These are phyloP conservation scores for Fusarium nurragi DNA, from an alignment of 2,329 filamentous ascomycete species.

Conservation along the genomic window DNA sequence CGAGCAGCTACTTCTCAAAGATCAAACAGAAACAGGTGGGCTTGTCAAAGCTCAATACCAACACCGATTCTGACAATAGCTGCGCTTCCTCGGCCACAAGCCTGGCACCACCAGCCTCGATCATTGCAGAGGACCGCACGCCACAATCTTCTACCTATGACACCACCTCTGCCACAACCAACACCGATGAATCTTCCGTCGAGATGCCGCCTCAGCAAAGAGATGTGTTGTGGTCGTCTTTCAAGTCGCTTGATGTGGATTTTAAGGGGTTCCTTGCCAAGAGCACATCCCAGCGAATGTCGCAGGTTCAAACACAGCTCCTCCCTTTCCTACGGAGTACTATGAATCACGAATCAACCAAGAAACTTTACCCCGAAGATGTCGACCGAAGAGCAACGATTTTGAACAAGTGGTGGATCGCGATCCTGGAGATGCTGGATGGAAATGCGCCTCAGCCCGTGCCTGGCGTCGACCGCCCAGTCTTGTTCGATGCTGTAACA, in stretches of 20 bases:
- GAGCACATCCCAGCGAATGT: slow-evolving; percentile 76
- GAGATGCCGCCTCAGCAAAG: slow-evolving; percentile 56
- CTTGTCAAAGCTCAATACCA: slow-evolving; percentile 52
- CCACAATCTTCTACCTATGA: slow-evolving; percentile 54
- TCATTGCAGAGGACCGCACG: slow-evolving; percentile 50
- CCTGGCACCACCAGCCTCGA: slow-evolving; percentile 54
- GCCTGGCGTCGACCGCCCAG: slow-evolving; percentile 83
- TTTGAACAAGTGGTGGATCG: slow-evolving; percentile 91
- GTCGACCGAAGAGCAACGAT: slow-evolving; percentile 82
- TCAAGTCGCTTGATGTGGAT: slow-evolving; percentile 63
- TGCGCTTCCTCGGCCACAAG: slow-evolving; percentile 59
- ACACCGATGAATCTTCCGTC: slow-evolving; percentile 57
- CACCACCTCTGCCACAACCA: slow-evolving; percentile 49
- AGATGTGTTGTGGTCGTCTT: slow-evolving; percentile 65
- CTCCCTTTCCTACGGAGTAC: slow-evolving; percentile 81
- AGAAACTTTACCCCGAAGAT: slow-evolving; percentile 76
- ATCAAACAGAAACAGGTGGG: slow-evolving; percentile 57
- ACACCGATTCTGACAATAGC: slow-evolving; percentile 54
- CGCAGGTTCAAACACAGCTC: slow-evolving; percentile 75
- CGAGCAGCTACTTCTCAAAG: slow-evolving; percentile 61
- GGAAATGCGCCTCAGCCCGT: slow-evolving; percentile 74
- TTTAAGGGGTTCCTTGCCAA: slow-evolving; percentile 73
- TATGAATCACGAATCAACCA: slow-evolving; percentile 72
- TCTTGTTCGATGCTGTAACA: slow-evolving; percentile 79
- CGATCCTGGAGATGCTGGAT: slow-evolving; percentile 82